Base-by-base conservation (phyloP, 805 yeast species). In the Kodamaea leandrae region DNA sequence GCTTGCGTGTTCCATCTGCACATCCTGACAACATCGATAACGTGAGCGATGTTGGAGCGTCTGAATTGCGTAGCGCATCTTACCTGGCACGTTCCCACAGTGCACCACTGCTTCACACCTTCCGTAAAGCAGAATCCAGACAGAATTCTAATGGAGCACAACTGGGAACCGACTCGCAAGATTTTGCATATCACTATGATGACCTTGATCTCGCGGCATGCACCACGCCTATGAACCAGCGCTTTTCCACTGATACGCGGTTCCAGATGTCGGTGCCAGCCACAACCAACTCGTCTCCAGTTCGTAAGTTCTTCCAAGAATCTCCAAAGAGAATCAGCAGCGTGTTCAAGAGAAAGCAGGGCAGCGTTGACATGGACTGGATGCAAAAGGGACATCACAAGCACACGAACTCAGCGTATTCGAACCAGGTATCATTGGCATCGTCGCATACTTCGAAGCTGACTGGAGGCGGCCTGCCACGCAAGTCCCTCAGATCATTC, bases 91-190 rank as follows among this genome's bases (percentile, higher is more conserved):
- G 65, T 15, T 60, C 69, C 2, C 50, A 49, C 34, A 61, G 70
- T 49, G 74, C 72, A 3, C 74, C 74, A 7, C 66, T 73, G 3
- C 54, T 67, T 32, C 68, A 66, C 43, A 66, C 72, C 3, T 66
- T 55, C 46, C 54, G 72, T 30, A 52, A 62, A 29, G 36, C 45
- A 13, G 38, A 45, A 42, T 25, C 33, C 6, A 24, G 47, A 36
- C 39, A 39, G 13, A 50, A 51, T 23, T 39, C 43, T 16, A 34
- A 34, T 24, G 32, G 37, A 3, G 42, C 24, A 16, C 27, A 38
- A 8, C 7, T 39, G 25, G 34, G 28, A 4, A 32, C 35, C 13
- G 24, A 24, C 12, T 28, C 40, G 10, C 19, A 29, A 17, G 27
- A 18, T 7, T 15, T 37, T 4, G 41, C 25, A 7, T 28, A 30